These are phyloP conservation scores for Rhodofomes roseus DNA, from an alignment of 1,284 basidiomycete genomes.

Conservation along the genomic window DNA sequence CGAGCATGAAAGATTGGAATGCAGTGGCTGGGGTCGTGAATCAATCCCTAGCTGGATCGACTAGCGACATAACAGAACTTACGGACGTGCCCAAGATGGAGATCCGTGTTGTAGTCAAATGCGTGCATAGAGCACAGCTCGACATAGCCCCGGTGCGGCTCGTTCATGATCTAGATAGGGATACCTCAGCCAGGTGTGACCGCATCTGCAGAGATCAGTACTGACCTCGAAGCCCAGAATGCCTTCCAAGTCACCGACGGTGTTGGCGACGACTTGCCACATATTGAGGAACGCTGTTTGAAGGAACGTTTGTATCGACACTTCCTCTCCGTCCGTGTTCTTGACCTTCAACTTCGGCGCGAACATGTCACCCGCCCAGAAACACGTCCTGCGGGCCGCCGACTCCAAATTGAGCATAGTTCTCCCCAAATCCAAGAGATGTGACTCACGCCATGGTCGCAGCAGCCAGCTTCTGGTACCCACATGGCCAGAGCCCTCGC, in stretches of 20 bases:
- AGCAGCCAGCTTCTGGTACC: slow-evolving; percentile 86
- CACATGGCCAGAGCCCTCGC: slow-evolving; percentile 85
- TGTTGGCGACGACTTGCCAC: slow-evolving; percentile 66
- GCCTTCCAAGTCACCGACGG: slow-evolving; percentile 71
- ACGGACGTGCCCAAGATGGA: slow-evolving; percentile 85
- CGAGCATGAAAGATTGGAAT: slow-evolving; percentile 82
- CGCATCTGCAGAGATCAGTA: background rate
- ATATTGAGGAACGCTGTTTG: slow-evolving; percentile 82
- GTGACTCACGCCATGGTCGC: slow-evolving; percentile 80
- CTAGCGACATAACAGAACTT: slow-evolving; percentile 29
- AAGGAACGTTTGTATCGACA: slow-evolving; percentile 79
- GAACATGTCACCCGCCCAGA: slow-evolving; percentile 88
- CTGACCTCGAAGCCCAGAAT: slow-evolving; percentile 87
- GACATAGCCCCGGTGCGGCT: slow-evolving; percentile 93
- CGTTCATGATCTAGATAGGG: slow-evolving; percentile 78
- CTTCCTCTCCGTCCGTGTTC: slow-evolving; percentile 40
- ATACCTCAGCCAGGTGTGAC: background rate
- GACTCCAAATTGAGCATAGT: background rate
- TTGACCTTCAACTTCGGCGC: slow-evolving; percentile 69
- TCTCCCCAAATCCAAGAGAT: no score
- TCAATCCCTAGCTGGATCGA: no score
- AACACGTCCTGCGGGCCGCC: slow-evolving; percentile 58
- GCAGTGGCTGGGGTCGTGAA: slow-evolving; percentile 56
- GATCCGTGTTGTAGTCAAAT: slow-evolving; percentile 93
- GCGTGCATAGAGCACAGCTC: slow-evolving; percentile 77